Conservation (phyloP, 331 rosid genomes). For the Saraca asoca region DNA sequence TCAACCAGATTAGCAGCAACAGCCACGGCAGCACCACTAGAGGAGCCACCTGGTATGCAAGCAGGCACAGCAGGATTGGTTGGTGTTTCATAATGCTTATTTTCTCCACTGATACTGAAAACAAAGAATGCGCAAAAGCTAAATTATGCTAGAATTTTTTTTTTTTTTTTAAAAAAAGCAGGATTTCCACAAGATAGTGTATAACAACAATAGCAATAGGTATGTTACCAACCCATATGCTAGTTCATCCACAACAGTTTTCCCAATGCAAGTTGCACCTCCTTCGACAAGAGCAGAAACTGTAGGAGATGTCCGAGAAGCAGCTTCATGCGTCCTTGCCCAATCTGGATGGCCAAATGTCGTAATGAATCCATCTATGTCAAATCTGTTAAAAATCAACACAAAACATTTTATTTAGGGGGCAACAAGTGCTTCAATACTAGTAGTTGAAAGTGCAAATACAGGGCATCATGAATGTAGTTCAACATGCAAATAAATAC, state of each 20-base stretch:
- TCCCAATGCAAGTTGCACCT: constrained; percentile 86
- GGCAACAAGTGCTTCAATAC: not conserved
- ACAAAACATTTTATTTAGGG: constrained; percentile 24
- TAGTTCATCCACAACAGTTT: constrained; percentile 72
- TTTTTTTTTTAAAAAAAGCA: not conserved
- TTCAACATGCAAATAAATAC: not conserved
- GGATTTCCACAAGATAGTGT: not conserved
- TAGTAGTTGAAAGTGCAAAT: constrained; percentile 1
- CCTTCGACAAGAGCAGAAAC: constrained; percentile 76
- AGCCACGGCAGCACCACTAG: constrained; percentile 93
- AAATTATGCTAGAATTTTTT: not conserved
- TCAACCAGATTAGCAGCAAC: constrained; percentile 86
- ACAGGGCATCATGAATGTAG: not conserved
- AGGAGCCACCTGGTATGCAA: constrained; percentile 86
- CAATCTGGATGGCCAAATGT: constrained; percentile 96
- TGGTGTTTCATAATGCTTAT: constrained; percentile 76
- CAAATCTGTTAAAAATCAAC: constrained; percentile 56
- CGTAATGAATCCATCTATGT: constrained; percentile 75
- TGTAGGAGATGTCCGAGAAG: constrained; percentile 69
- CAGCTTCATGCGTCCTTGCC: constrained; percentile 73
- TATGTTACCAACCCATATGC: constrained; percentile 58
- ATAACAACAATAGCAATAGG: not conserved
- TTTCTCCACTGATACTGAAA: constrained; percentile 79
- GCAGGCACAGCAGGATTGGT: constrained; percentile 74
- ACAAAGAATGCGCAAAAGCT: constrained; percentile 29